Evolutionary conservation across 2,329 filamentous ascomycete species (phyloP).

Genomic region (Tolypocladium cylindrosporum): DNA sequence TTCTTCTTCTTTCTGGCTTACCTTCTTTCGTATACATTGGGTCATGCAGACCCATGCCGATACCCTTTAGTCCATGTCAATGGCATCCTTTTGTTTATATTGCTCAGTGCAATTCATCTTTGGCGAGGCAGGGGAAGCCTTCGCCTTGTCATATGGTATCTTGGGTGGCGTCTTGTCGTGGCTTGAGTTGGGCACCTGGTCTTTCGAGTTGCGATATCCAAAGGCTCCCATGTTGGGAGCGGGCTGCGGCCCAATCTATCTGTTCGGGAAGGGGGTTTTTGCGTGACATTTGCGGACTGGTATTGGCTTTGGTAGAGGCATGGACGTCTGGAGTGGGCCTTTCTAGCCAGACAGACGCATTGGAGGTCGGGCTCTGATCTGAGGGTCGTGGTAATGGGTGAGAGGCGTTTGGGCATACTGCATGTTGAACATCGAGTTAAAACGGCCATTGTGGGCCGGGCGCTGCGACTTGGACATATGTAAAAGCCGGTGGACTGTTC

Average conservation of each 20-base stretch:
- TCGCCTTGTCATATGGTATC: not conserved
- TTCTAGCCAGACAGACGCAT: not conserved
- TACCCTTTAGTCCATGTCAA: conserved; percentile 6
- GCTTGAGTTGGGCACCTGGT: not conserved
- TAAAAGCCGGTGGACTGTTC: not conserved
- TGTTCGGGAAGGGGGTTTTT: not conserved
- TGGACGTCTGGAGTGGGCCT: not conserved
- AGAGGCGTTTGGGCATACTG: not conserved
- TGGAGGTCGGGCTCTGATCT: not conserved
- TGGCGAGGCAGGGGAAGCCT: not conserved
- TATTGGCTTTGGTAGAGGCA: not conserved
- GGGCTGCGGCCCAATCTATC: not conserved
- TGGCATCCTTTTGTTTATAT: not conserved
- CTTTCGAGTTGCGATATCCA: not conserved
- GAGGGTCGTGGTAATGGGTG: not conserved
- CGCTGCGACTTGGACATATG: not conserved
- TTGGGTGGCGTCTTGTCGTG: not conserved
- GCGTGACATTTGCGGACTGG: not conserved
- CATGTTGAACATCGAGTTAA: not conserved
- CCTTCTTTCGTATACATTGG: not conserved
- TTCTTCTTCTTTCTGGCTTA: not conserved
- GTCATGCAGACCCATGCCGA: conserved; percentile 1
- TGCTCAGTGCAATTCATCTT: not conserved
- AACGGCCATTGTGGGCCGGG: not conserved
- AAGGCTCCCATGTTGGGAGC: not conserved